Evolutionary conservation across 805 yeast genomes (phyloP).

Genomic region (Ogataea zsoltii): DNA sequence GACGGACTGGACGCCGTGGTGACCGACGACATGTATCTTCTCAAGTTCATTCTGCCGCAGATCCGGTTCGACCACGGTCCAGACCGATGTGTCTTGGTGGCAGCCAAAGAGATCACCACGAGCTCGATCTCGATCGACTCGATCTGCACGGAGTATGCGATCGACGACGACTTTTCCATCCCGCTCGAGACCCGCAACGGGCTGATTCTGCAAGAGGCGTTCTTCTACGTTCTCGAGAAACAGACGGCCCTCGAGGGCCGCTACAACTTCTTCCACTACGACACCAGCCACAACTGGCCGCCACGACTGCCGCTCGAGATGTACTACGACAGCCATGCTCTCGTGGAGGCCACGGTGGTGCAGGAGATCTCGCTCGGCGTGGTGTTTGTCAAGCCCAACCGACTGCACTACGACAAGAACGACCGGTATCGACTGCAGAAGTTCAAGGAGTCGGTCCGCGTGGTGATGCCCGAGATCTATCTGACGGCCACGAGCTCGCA

Average conservation of each 20-base stretch:
- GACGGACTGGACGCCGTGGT: slow-evolving; percentile 20
- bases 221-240: slow-evolving; percentile 50
- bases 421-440: slow-evolving; percentile 15
- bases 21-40: slow-evolving; percentile 41
- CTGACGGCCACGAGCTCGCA: slow-evolving; percentile 58
- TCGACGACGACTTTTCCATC: slow-evolving; percentile 38
- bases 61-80: slow-evolving; percentile 56
- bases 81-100: slow-evolving; percentile 49
- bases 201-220: slow-evolving; percentile 54
- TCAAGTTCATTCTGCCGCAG: slow-evolving; percentile 82
- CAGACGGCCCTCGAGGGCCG: slow-evolving; percentile 35
- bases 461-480: slow-evolving; percentile 45
- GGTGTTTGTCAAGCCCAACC: slow-evolving; percentile 52
- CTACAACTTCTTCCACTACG: slow-evolving; percentile 34
- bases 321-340: slow-evolving; percentile 48
- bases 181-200: slow-evolving; percentile 60
- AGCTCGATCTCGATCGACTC: slow-evolving; percentile 48
- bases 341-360: slow-evolving; percentile 48
- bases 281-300: slow-evolving; percentile 51
- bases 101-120: slow-evolving; percentile 60
- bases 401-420: slow-evolving; percentile 42
- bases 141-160: slow-evolving; percentile 43
- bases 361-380: slow-evolving; percentile 54
- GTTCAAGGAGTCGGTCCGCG: slow-evolving; percentile 25
- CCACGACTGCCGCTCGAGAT: slow-evolving; percentile 67